phyloP scores from a whole-genome alignment of 1,284 basidiomycete species.

The Irpex sp. region DNA sequence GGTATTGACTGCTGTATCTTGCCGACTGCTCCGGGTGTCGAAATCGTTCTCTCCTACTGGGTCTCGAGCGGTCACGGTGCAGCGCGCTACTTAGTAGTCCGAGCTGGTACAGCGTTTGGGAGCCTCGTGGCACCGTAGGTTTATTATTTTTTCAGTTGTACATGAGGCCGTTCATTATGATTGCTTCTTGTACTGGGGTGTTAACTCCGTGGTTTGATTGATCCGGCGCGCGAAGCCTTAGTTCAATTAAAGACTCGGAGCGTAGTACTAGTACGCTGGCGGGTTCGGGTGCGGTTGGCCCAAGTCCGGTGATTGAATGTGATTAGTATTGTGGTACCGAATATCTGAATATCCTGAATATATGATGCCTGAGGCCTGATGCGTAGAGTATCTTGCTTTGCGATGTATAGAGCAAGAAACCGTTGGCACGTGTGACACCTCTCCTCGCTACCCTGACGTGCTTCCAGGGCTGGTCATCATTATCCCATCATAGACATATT shows the following conservation, averaged over 20 bases:
- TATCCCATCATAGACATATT: too few relatives aligned
- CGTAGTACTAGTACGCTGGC: background rate
- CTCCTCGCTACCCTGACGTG: too few relatives aligned
- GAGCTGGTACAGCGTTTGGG: conserved; percentile 1
- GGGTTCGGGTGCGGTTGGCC: background rate
- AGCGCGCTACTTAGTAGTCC: background rate
- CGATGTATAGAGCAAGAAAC: too few relatives aligned
- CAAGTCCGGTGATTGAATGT: background rate
- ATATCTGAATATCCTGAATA: too few relatives aligned
- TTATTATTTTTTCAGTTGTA: background rate
- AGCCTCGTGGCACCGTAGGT: conserved; percentile 5
- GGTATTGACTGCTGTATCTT: too few relatives aligned
- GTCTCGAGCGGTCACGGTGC: too few relatives aligned
- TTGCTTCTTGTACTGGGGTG: background rate
- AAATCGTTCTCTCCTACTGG: too few relatives aligned
- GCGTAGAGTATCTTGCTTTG: too few relatives aligned
- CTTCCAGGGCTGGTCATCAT: too few relatives aligned
- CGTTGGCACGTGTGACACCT: too few relatives aligned
- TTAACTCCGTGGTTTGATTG: background rate
- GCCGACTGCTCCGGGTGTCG: too few relatives aligned
- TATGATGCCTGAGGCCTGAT: too few relatives aligned
- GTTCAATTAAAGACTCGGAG: background rate
- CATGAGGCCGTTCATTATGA: background rate
- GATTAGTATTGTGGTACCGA: background rate
- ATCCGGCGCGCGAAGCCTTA: background rate